These are phyloP conservation scores for Podila horticola DNA, from an alignment of 192 early-diverging fungal genomes.

Conservation along the genomic window DNA sequence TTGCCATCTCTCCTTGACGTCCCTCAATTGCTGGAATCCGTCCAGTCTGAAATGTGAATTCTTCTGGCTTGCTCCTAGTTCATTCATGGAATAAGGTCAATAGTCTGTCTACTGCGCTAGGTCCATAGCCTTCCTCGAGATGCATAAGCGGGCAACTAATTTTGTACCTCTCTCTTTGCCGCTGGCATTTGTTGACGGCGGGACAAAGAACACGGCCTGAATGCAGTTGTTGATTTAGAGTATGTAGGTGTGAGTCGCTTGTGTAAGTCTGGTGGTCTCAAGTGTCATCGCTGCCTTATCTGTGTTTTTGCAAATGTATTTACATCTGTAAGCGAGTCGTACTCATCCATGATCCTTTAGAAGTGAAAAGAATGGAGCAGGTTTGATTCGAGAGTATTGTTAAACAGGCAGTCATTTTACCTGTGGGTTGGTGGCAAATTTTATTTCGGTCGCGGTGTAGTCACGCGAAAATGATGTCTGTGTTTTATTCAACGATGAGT, in stretches of 20 bases:
- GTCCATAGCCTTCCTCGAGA: too few species aligned
- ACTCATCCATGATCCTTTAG: slow-evolving; percentile 45
- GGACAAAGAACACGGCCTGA: slow-evolving; percentile 14
- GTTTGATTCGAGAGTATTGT: too few species aligned
- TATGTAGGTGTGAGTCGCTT: background rate
- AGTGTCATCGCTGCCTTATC: background rate
- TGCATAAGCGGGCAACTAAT: slow-evolving; percentile 5
- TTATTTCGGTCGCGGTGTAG: too few species aligned
- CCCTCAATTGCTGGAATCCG: slow-evolving; percentile 70
- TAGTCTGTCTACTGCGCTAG: background rate
- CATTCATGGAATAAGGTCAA: background rate
- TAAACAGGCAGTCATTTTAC: too few species aligned
- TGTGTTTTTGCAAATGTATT: background rate
- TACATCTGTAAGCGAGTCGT: slow-evolving; percentile 62
- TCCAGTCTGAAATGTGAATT: slow-evolving; percentile 43
- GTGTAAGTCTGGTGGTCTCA: background rate
- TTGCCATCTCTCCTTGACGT: slow-evolving; percentile 64
- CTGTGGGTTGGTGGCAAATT: background rate
- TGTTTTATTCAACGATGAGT: too few species aligned
- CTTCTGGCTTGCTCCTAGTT: background rate
- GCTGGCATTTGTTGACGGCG: slow-evolving; percentile 10
- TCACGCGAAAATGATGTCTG: too few species aligned
- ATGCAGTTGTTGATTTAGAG: background rate
- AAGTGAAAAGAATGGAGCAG: background rate
- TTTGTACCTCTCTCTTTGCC: slow-evolving; percentile 9